Percentiles rank a stretch among this genome's conserved stretches.
phyloP scores from a whole-genome alignment of 2,329 filamentous ascomycete species.

The Exophiala sp. region DNA sequence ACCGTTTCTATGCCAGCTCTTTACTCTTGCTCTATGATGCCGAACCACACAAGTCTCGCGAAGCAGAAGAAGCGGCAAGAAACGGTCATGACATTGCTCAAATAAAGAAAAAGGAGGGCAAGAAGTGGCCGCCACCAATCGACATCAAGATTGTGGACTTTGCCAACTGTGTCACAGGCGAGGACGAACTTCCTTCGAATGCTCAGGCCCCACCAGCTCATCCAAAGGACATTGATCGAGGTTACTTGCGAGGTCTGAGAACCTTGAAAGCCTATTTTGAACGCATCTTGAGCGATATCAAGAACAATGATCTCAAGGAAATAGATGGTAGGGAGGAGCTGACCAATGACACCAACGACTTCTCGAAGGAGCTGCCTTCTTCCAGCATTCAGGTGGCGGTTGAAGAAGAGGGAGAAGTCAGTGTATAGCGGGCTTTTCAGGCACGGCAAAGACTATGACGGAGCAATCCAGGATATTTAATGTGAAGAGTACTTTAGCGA shows the following conservation, averaged over 20 bases:
- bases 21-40: constrained; percentile 95
- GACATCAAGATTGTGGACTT: constrained; percentile 98
- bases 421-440: constrained; percentile 10
- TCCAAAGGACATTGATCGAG: constrained; percentile 75
- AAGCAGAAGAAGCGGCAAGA: constrained; percentile 25
- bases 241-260: constrained; percentile 80
- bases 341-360: constrained; percentile 14
- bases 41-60: constrained; percentile 49
- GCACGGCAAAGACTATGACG: constrained; percentile 6
- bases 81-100: constrained; percentile 26
- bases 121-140: constrained; percentile 52
- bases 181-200: constrained; percentile 61
- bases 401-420: constrained; percentile 25
- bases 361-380: constrained; percentile 6
- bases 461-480: constrained; percentile 18
- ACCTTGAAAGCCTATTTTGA: constrained; percentile 81
- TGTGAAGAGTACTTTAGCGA: constrained; percentile 14
- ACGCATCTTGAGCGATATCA: constrained; percentile 76
- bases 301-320: constrained; percentile 42
- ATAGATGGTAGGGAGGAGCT: constrained; percentile 42
- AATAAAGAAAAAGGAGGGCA: constrained; percentile 27
- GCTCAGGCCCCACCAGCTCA: constrained; percentile 74
- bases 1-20: constrained; percentile 93
- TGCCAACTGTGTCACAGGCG: constrained; percentile 90
- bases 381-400: constrained; percentile 3